Percentiles rank a stretch among this genome's conserved stretches.
Conservation (phyloP, 306 rosid species). For the Trichosanthes truncata region DNA sequence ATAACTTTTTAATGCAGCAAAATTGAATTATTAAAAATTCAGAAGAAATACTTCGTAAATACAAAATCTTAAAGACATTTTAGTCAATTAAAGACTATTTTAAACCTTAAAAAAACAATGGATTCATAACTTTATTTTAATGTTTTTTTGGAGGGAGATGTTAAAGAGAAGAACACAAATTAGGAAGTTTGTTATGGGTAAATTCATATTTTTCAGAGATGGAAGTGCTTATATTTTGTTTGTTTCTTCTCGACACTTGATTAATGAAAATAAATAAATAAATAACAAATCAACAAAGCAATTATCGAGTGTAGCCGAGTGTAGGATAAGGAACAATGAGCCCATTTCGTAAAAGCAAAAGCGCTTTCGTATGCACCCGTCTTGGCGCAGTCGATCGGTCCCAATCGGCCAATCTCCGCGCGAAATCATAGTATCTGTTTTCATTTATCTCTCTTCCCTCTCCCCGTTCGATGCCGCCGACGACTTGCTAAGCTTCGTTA, state of each 20-base stretch:
- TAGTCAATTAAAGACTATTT: too few relatives aligned
- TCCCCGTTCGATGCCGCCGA: slow-evolving; percentile 3
- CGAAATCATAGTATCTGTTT: slow-evolving; percentile 7
- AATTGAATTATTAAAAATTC: not conserved
- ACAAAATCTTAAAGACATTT: not conserved
- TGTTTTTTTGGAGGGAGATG: too few relatives aligned
- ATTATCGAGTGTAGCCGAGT: not conserved
- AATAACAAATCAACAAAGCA: not conserved
- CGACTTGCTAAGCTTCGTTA: slow-evolving; percentile 10
- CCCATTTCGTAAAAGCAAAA: not conserved
- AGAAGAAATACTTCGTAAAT: not conserved
- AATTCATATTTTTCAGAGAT: not conserved
- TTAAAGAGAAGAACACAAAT: not conserved
- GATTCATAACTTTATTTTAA: not conserved
- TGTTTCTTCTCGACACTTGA: not conserved
- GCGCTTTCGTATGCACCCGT: not conserved
- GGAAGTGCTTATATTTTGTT: not conserved
- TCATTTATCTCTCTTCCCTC: not conserved
- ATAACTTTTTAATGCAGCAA: not conserved
- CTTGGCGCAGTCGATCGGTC: not conserved
- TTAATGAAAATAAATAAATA: not conserved
- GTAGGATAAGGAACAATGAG: not conserved
- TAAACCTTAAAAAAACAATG: not conserved
- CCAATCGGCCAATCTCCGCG: slow-evolving; percentile 14
- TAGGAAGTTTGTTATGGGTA: not conserved